Evolutionary conservation across 345 rosid genomes (phyloP).

Genomic region (Citrus unshiu): DNA sequence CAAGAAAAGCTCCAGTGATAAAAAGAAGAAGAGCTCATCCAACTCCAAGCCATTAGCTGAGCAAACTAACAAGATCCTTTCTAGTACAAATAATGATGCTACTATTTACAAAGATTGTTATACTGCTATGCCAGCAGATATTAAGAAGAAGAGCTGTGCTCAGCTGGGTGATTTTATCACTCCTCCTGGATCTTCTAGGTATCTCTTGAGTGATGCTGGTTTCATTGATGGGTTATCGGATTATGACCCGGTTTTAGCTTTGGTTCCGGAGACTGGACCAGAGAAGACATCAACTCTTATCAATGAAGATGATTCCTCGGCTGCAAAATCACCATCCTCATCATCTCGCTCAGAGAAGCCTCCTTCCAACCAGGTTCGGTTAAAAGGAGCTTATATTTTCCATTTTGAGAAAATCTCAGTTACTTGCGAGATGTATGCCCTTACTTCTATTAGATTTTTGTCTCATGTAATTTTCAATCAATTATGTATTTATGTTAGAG

Average conservation of each 20-base stretch:
- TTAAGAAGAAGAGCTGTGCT: constrained; percentile 33
- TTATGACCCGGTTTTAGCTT: constrained; percentile 36
- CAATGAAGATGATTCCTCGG: constrained; percentile 22
- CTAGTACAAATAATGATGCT: constrained; percentile 4
- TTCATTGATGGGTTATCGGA: constrained; percentile 37
- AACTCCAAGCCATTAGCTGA: constrained; percentile 12
- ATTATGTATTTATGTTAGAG: too few relatives aligned
- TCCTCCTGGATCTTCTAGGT: constrained; percentile 75
- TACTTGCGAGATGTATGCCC: too few relatives aligned
- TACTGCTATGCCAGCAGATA: background rate
- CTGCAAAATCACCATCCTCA: constrained; percentile 29
- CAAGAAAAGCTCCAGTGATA: constrained; percentile 16
- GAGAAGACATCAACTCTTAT: constrained; percentile 8
- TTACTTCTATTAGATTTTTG: too few relatives aligned
- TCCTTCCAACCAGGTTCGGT: constrained; percentile 52
- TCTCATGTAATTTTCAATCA: too few relatives aligned
- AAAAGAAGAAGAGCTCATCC: constrained; percentile 34
- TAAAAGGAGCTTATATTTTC: too few relatives aligned
- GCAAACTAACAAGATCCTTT: constrained; percentile 22
- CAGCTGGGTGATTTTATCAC: constrained; percentile 40
- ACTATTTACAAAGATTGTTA: background rate
- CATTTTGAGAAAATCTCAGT: too few relatives aligned
- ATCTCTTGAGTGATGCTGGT: constrained; percentile 50
- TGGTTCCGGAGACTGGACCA: constrained; percentile 27
- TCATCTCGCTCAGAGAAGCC: constrained; percentile 31